phyloP scores from a whole-genome alignment of 2,329 filamentous ascomycete species.

The Blastomyces percursus region DNA sequence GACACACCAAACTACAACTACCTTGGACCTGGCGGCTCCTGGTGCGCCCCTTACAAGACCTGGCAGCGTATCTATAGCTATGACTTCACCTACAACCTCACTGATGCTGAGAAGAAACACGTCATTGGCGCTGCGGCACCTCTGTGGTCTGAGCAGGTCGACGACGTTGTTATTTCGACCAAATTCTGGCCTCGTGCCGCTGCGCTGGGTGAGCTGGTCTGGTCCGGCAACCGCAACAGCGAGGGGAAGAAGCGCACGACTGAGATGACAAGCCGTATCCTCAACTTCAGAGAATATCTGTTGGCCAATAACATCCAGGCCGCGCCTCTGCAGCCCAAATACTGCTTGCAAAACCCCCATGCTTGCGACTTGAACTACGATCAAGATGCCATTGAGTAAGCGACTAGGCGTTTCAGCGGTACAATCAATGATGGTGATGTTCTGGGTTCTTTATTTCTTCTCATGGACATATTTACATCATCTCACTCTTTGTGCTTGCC shows the following conservation, averaged over 20 bases:
- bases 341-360: slow-evolving; percentile 48
- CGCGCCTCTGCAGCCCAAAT: slow-evolving; percentile 44
- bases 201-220: slow-evolving; percentile 45
- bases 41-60: slow-evolving; percentile 50
- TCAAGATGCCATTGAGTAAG: slow-evolving; percentile 30
- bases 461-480: not conserved
- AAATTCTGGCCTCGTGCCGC: slow-evolving; percentile 49
- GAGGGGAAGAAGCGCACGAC: slow-evolving; percentile 43
- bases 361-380: slow-evolving; percentile 46
- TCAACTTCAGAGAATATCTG: slow-evolving; percentile 51
- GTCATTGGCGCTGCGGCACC: slow-evolving; percentile 44
- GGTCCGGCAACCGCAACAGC: slow-evolving; percentile 44
- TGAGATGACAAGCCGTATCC: slow-evolving; percentile 43
- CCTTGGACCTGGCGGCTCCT: slow-evolving; percentile 43
- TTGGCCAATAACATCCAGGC: slow-evolving; percentile 45
- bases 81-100: slow-evolving; percentile 44
- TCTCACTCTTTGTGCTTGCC: not conserved
- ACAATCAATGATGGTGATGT: not conserved
- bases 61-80: slow-evolving; percentile 52
- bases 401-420: not conserved
- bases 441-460: not conserved
- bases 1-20: slow-evolving; percentile 43
- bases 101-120: slow-evolving; percentile 37
- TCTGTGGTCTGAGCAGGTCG: slow-evolving; percentile 46
- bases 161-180: slow-evolving; percentile 41